Conservation (phyloP, 2,329 filamentous ascomycete species). For the Lizonia empirigonia region DNA sequence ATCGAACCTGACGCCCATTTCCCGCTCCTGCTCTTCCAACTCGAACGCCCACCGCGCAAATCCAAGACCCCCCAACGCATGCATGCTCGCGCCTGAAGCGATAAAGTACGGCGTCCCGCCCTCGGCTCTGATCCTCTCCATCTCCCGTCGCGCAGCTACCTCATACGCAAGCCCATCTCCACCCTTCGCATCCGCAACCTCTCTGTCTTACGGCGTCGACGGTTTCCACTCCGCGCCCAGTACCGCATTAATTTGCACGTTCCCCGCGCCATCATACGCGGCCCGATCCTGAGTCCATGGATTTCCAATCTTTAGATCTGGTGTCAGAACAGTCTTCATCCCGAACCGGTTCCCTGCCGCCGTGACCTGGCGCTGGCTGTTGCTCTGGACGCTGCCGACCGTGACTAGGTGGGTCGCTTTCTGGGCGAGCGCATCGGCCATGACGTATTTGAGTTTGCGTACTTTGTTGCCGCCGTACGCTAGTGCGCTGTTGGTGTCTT, state of each 20-base stretch:
- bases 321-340: slow-evolving; percentile 9
- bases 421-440: slow-evolving; percentile 10
- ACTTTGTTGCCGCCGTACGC: slow-evolving; percentile 16
- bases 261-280: slow-evolving; percentile 3
- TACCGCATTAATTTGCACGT: slow-evolving; percentile 10
- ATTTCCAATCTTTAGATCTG: slow-evolving; percentile 10
- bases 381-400: slow-evolving; percentile 13
- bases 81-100: slow-evolving; percentile 11
- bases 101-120: slow-evolving; percentile 15
- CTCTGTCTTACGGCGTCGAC: background rate
- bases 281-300: background rate
- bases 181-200: background rate
- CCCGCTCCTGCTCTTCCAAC: slow-evolving; percentile 5
- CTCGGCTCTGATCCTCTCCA: background rate
- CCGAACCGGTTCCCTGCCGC: slow-evolving; percentile 11
- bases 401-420: slow-evolving; percentile 15
- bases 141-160: slow-evolving; percentile 9
- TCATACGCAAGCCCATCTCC: slow-evolving; percentile 14
- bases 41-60: slow-evolving; percentile 13
- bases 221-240: slow-evolving; percentile 10
- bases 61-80: slow-evolving; percentile 6
- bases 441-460: slow-evolving; percentile 14
- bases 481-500: slow-evolving; percentile 15
- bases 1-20: slow-evolving; percentile 2
- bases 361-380: slow-evolving; percentile 10